These are phyloP conservation scores for Capronia americana DNA, from an alignment of 2,329 filamentous ascomycete genomes.

Conservation along the genomic window DNA sequence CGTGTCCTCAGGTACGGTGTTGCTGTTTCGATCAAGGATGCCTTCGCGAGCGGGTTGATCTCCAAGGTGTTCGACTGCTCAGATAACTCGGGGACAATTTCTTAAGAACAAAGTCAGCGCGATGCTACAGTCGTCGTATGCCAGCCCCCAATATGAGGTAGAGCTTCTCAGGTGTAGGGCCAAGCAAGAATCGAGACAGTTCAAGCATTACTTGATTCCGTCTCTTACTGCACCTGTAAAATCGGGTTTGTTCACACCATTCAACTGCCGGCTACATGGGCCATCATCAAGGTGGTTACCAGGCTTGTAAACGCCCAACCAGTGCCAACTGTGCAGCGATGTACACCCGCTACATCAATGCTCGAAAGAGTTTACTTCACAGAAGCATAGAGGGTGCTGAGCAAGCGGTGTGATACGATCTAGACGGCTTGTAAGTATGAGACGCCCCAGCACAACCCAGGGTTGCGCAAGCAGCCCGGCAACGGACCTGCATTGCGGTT, in stretches of 20 bases:
- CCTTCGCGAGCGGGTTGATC: constrained; percentile 21
- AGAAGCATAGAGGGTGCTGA: background rate
- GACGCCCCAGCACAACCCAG: background rate
- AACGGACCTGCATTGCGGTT: background rate
- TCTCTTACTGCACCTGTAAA: no score
- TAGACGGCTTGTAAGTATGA: background rate
- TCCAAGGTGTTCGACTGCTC: constrained; percentile 29
- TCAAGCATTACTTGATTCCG: background rate
- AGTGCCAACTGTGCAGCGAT: no score
- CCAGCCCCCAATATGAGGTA: background rate
- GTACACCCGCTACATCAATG: no score
- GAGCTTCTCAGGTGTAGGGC: background rate
- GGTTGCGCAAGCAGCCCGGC: background rate
- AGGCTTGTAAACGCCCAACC: no score
- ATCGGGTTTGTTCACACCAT: no score
- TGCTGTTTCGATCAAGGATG: constrained; percentile 25
- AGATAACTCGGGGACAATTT: constrained; percentile 39
- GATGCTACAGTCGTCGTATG: background rate
- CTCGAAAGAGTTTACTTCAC: background rate
- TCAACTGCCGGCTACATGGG: no score
- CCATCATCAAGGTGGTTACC: no score
- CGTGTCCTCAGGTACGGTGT: constrained; percentile 18
- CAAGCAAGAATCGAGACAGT: background rate
- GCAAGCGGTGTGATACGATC: background rate
- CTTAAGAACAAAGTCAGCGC: background rate